Conservation (phyloP, 75 land plant species). For the Ceratopteris richardii region DNA sequence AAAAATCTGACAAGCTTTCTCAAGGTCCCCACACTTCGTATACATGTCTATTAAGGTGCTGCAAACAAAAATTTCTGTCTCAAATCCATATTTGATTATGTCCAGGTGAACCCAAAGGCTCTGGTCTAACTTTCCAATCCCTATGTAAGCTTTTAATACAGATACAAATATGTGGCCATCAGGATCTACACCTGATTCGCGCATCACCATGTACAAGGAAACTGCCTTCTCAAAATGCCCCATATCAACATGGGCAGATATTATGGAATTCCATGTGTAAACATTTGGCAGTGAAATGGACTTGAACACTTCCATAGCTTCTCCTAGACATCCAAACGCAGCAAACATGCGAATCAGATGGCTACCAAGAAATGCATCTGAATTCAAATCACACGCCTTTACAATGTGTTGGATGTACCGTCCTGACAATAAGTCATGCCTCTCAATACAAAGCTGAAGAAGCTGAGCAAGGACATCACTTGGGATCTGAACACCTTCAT, state of each 20-base stretch:
- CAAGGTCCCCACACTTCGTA: constrained; percentile 10
- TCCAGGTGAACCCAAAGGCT: constrained; percentile 35
- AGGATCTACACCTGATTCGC: constrained; percentile 16
- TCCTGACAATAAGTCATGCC: not conserved
- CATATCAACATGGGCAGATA: not conserved
- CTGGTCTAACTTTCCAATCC: not conserved
- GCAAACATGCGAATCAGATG: constrained; percentile 9
- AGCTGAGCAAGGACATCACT: not conserved
- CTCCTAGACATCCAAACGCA: not conserved
- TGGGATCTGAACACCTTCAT: not conserved
- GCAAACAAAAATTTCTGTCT: constrained; percentile 17
- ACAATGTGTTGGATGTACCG: not conserved
- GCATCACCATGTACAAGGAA: constrained; percentile 10
- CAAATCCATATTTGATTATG: constrained; percentile 17
- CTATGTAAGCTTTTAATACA: constrained; percentile 33
- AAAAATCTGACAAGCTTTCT: constrained; percentile 19
- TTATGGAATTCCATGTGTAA: constrained; percentile 18
- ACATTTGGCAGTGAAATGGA: constrained; percentile 4
- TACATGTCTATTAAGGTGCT: constrained; percentile 26
- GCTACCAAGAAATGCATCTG: constrained; percentile 8
- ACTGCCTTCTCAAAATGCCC: constrained; percentile 2
- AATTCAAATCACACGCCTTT: not conserved
- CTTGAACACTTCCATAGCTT: not conserved
- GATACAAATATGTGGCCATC: constrained; percentile 23
- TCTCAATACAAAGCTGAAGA: not conserved